Conservation (phyloP, 2,329 filamentous ascomycete species). For the Diplodia mutila region DNA sequence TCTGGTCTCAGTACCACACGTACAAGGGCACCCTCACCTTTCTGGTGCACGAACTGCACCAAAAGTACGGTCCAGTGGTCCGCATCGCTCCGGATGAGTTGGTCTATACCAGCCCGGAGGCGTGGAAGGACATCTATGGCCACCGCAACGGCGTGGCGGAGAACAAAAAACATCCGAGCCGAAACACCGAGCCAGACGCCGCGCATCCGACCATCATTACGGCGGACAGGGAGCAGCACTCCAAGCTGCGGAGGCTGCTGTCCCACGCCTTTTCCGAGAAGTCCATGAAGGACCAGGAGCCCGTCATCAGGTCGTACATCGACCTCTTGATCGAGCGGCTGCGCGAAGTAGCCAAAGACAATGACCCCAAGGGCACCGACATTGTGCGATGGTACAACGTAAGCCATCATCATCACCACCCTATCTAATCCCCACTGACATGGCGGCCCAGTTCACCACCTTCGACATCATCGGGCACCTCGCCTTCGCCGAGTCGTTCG, state of each 20-base stretch:
- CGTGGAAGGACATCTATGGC: slow-evolving; percentile 50
- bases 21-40: background rate
- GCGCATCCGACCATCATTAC: background rate
- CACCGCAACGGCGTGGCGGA: background rate
- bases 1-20: slow-evolving; percentile 51
- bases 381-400: slow-evolving; percentile 12
- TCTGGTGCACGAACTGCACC: slow-evolving; percentile 35
- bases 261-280: slow-evolving; percentile 39
- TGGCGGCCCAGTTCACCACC: slow-evolving; percentile 29
- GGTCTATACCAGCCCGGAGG: slow-evolving; percentile 41
- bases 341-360: background rate
- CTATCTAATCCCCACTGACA: background rate
- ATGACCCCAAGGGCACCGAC: slow-evolving; percentile 1
- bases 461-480: slow-evolving; percentile 38
- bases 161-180: background rate
- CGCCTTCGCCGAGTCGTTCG: slow-evolving; percentile 36
- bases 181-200: slow-evolving; percentile 18
- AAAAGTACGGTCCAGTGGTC: slow-evolving; percentile 48
- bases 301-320: slow-evolving; percentile 39
- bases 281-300: slow-evolving; percentile 36
- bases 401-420: background rate
- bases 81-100: slow-evolving; percentile 46
- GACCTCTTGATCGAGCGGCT: slow-evolving; percentile 34
- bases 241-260: slow-evolving; percentile 33
- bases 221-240: slow-evolving; percentile 30